Conservation (phyloP, 1,284 basidiomycete genomes). For the Cystobasidiaceae sp. region DNA sequence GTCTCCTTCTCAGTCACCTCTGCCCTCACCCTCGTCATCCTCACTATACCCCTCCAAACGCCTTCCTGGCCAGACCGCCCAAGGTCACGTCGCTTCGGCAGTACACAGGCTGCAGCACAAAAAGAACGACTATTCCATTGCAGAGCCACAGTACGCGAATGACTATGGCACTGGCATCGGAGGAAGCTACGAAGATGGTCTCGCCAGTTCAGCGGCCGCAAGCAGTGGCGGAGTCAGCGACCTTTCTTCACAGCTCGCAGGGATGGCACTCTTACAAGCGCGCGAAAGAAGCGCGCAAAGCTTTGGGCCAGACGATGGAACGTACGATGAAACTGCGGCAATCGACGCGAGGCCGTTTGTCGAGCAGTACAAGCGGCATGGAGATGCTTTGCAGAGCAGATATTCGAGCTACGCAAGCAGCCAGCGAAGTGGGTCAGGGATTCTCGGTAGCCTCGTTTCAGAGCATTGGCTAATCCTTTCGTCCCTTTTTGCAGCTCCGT, state of each 20-base stretch:
- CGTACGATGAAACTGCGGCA: background rate
- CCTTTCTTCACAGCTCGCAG: conserved; percentile 29
- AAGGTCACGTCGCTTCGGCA: no score
- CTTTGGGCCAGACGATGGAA: background rate
- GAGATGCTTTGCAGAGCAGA: conserved; percentile 2
- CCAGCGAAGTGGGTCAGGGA: background rate
- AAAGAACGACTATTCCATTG: conserved; percentile 31
- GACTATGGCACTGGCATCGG: background rate
- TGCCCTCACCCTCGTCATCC: background rate
- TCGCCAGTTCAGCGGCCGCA: background rate
- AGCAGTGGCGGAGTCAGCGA: conserved; percentile 23
- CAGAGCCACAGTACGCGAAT: background rate
- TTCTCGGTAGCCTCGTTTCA: background rate
- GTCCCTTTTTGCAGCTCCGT: background rate
- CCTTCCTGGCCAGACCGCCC: conserved; percentile 6
- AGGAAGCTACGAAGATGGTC: background rate
- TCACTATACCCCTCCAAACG: conserved; percentile 20
- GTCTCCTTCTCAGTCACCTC: background rate
- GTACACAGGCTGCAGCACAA: no score
- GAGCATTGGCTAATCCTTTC: background rate
- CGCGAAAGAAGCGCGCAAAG: background rate
- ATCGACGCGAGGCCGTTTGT: conserved; percentile 17
- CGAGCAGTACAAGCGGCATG: conserved; percentile 23
- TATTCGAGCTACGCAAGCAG: background rate
- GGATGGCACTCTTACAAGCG: conserved; percentile 26